These are phyloP conservation scores for Leccinum boreale DNA, from an alignment of 768 basidiomycete species.

Conservation along the genomic window DNA sequence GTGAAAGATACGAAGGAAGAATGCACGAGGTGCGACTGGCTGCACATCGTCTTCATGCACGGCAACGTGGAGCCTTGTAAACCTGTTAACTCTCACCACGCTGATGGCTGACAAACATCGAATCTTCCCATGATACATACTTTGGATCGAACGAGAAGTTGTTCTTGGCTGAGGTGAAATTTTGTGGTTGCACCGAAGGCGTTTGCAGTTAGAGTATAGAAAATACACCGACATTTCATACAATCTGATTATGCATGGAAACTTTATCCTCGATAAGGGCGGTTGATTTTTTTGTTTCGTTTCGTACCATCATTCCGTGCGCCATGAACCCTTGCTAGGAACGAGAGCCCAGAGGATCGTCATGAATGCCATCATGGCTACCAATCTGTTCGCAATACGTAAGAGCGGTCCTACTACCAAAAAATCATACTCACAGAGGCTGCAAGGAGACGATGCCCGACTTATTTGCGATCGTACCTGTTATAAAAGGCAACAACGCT, in stretches of 20 bases:
- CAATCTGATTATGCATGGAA: not conserved
- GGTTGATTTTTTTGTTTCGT: not conserved
- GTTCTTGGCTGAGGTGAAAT: not conserved
- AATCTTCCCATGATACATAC: not conserved
- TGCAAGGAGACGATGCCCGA: slow-evolving; percentile 48
- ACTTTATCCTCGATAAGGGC: not conserved
- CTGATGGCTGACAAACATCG: not conserved
- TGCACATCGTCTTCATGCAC: not conserved
- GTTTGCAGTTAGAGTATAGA: not conserved
- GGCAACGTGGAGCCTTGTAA: not conserved
- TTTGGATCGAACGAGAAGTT: not conserved
- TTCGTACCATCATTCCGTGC: slow-evolving; percentile 13
- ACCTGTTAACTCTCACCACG: not conserved
- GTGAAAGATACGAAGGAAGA: not conserved
- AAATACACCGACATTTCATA: not conserved
- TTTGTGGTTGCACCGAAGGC: not conserved
- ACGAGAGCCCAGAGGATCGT: slow-evolving; percentile 41
- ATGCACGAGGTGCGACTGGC: too few relatives aligned
- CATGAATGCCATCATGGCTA: slow-evolving; percentile 44
- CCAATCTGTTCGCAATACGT: slow-evolving; percentile 14
- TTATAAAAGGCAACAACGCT: slow-evolving; percentile 70
- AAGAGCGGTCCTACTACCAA: not conserved
- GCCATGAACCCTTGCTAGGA: slow-evolving; percentile 27
- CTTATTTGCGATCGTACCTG: slow-evolving; percentile 61
- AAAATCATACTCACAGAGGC: slow-evolving; percentile 23